Base-by-base conservation (phyloP, 225 moss, liverwort and hornwort genomes). In the Bryoerythrophyllum caledonicum region DNA sequence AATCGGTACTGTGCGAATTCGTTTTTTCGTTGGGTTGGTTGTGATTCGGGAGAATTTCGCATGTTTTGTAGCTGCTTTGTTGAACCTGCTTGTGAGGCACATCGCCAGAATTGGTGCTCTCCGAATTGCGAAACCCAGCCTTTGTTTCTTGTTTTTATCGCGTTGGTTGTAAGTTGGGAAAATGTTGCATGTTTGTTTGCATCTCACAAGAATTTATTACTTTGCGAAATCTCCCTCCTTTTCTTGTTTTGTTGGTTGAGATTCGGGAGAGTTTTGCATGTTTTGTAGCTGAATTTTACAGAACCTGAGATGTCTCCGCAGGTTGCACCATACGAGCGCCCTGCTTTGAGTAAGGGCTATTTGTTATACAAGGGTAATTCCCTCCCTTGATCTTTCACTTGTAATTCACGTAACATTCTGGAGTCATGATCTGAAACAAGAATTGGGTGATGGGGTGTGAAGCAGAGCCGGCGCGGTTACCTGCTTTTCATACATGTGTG, bases 241-340 rank as follows among this genome's bases (percentile, higher is more conserved):
- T 12, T 43, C 13, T 8, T 10, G 41, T 1, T 43, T 43, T 43
- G 41, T 41, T 25, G 13, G 51, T 68, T 49, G 32, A 15, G 70
- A 7, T 27, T 67, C 46, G 2, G 4, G 27, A 54, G 46, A 46
- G 25, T n/a, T 67, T 32, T 5, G 32, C 32, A 20, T 12, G 27
- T n/a, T 81, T 72, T 23, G 17, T 44, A 61, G 10, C 20, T 76
- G 68, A 14, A 28, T 58, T 38, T 38, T 7, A 7, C 7, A 2
- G 4, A 30, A 30, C 6, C 34, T 34, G 5, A 6, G 34, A 38
- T 38, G 38, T 55, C 61, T 72, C 60, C 82, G 60, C 67, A 97
- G 97, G 94, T 93, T 76, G 93, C 94, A 63, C 97, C 97, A 44
- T 99, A 95, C 52, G 97, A 99, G 77, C 90, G 97, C 64, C 97